Evolutionary conservation across 2,329 filamentous ascomycete genomes (phyloP), one percentile per base, ranked within the genome.

Genomic region (Penicillium sp.): DNA sequence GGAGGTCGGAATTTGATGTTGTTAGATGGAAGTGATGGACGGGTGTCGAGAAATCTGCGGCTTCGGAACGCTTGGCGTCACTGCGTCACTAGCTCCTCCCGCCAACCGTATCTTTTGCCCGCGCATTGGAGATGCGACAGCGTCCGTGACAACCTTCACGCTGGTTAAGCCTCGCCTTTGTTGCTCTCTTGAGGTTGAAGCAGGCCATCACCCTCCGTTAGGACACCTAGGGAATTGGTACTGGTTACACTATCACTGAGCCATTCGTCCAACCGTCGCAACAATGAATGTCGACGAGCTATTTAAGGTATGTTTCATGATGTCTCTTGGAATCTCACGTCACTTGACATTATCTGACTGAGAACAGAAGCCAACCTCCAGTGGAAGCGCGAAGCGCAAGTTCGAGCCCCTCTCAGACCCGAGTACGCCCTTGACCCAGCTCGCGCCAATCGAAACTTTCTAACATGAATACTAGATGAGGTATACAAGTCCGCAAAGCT

Each of bases 261-360:
- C 24, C 1, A 47, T 34, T 48, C 56, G 57, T 40, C 51, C 56
- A 42, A 50, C 53, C 57, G 62, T 61, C 58, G 64, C 50, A 40
- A 86, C 85, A 83, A 79, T 81, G 22, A 84, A 79, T 67, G 80
- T 86, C 59, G 83, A 86, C 67, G 83, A 86, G 42, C 78, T 87
- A 14, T 86, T 87, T 75, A 85, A 78, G 66, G 77, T 77, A 61
- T 54, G 54, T 53, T 16, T 13, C 44, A 34, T 18, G 7, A 24
- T 21, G 9, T 21, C 9, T 21, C n/a, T 40, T 40, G 38, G 2
- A 9, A 1, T 5, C 13, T 21, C 4, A 11, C 24, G n/a, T 13
- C 10, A 34, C 11, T 13, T 1, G n/a, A 27, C 22, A 6, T 34
- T 13, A 10, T 16, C 61, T 74, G 49, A 67, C 54, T 21, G 27